Percentiles rank a stretch among this genome's conserved stretches.
phyloP scores from a whole-genome alignment of 805 yeast genomes.

The Candida sphagnicola region DNA sequence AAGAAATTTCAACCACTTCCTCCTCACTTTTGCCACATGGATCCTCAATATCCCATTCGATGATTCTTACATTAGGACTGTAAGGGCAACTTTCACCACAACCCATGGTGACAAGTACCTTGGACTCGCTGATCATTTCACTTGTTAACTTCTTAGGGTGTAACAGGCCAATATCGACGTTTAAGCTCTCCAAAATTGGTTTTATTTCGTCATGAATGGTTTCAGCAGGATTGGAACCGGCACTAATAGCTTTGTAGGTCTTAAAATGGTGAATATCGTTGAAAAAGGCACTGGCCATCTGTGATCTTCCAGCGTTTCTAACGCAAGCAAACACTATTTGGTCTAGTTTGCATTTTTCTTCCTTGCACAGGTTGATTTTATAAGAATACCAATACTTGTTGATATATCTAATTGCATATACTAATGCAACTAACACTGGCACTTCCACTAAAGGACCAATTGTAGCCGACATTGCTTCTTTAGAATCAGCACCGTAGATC shows the following conservation, averaged over 20 bases:
- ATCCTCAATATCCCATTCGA: not conserved
- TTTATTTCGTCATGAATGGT: not conserved
- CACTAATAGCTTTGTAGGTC: not conserved
- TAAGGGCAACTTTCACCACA: not conserved
- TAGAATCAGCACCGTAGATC: slow-evolving; percentile 47
- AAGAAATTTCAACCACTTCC: too few species aligned
- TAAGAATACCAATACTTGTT: slow-evolving; percentile 6
- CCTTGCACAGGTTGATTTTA: not conserved
- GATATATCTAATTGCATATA: slow-evolving; percentile 34
- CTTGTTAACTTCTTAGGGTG: not conserved
- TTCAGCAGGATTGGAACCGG: not conserved
- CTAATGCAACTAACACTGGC: slow-evolving; percentile 42
- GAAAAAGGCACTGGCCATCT: not conserved
- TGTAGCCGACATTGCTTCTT: slow-evolving; percentile 55
- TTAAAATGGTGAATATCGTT: not conserved
- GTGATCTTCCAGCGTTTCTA: slow-evolving; percentile 1
- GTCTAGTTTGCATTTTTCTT: not conserved
- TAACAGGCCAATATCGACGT: not conserved
- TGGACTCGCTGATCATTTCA: not conserved
- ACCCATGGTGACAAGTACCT: not conserved
- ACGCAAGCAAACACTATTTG: not conserved
- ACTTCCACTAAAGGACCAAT: slow-evolving; percentile 60
- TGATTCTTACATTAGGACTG: not conserved
- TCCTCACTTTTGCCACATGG: not conserved
- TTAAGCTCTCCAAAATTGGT: not conserved